Base-by-base conservation (phyloP, 306 rosid genomes). In the Rosa persica region DNA sequence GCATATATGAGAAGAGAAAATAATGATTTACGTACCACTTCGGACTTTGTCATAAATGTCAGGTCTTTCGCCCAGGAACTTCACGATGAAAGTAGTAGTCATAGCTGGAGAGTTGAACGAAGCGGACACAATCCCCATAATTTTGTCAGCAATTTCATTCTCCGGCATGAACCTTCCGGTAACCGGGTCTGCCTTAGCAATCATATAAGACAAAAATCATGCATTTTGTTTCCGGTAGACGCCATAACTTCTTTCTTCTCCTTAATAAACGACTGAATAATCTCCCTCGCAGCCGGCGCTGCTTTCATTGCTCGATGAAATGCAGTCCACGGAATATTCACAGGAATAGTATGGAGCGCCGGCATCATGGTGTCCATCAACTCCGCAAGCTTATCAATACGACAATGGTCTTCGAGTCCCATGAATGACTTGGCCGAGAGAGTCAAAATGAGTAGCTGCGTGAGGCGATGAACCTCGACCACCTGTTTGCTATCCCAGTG, bases 1-100 rank as follows among this genome's bases (percentile, higher is more conserved):
- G 42, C 42, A 39, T 3, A 30, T 30, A 30, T 1, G 42, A 39
- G 42, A 30, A 30, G 7, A 39, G 42, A 39, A 6, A 39, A 39
- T 39, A 6, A 39, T 30, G 34, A 30, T 39, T 39, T 39, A n/a
- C n/a, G n/a, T n/a, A 85, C 89, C 42, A 6, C 0, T 4, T 39
- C 89, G 68, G 36, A 39, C 42, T 39, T 39, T 39, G 5, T 43
- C 54, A 39, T 39, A 39, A 39, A 39, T 39, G 42, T 39, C 82
- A 73, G 93, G 89, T 44, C 81, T 51, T 30, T 86, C 40, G 8
- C 86, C 91, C 4, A 89, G 89, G 81, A 78, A 87, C 46, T 67
- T 82, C 80, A 89, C 70, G 43, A 84, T 36, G 44, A 78, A 78
- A 55, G 23, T 12, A 1, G 57, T 78, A 43, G 70, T 27, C 68